A percentile compares a stretch with the other conserved stretches of the same genome.
phyloP scores from a whole-genome alignment of 257 asterid species.

The Lycium barbarum region DNA sequence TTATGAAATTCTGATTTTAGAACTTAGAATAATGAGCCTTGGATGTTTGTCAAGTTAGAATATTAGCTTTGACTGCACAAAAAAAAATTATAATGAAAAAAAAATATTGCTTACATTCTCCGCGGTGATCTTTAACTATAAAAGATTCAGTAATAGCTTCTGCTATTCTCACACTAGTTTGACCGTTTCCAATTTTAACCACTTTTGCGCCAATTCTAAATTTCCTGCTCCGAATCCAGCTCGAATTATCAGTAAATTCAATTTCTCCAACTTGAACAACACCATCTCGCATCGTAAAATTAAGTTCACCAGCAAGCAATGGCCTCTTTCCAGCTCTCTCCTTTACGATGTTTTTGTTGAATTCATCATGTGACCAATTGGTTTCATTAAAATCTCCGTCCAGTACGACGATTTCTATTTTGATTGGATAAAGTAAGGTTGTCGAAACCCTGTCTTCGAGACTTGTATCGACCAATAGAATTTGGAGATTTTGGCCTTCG shows the following conservation, averaged over 20 bases:
- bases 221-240: slow-evolving; percentile 73
- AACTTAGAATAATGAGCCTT: background rate
- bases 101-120: slow-evolving; percentile 62
- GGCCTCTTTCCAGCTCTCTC: slow-evolving; percentile 76
- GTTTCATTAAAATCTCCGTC: slow-evolving; percentile 63
- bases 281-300: slow-evolving; percentile 57
- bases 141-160: slow-evolving; percentile 71
- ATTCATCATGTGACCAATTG: slow-evolving; percentile 50
- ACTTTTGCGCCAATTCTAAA: slow-evolving; percentile 72
- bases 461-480: slow-evolving; percentile 47
- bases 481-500: slow-evolving; percentile 52
- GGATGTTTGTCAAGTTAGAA: background rate
- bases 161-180: slow-evolving; percentile 33
- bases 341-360: slow-evolving; percentile 46
- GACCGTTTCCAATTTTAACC: slow-evolving; percentile 31
- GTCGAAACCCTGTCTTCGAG: slow-evolving; percentile 29
- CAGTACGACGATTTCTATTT: slow-evolving; percentile 61
- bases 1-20: background rate
- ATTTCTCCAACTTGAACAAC: slow-evolving; percentile 61
- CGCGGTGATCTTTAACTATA: slow-evolving; percentile 78
- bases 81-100: background rate
- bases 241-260: slow-evolving; percentile 76
- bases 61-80: background rate
- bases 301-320: slow-evolving; percentile 59
- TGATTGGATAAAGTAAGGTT: slow-evolving; percentile 43